A percentile compares a stretch with the other conserved stretches of the same genome.
Conservation (phyloP, 306 rosid genomes). For the Dryas octopetala region DNA sequence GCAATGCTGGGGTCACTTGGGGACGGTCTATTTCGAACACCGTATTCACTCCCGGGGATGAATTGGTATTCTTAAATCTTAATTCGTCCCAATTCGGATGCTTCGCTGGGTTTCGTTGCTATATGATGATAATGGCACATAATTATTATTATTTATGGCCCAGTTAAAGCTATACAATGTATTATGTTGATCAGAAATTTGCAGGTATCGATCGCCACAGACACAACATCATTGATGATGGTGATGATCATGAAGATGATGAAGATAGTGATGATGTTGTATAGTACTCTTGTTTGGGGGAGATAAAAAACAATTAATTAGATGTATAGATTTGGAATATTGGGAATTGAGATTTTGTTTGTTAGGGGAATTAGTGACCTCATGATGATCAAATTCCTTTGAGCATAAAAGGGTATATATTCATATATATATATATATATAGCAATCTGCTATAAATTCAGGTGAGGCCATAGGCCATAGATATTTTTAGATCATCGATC, state of each 20-base stretch:
- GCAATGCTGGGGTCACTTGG: conserved; percentile 51
- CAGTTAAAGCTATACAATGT: neutral
- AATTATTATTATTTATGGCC: neutral
- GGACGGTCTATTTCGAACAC: conserved; percentile 41
- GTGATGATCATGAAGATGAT: neutral
- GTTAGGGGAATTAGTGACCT: conserved; percentile 41
- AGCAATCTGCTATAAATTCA: conserved; percentile 29
- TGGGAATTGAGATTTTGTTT: conserved; percentile 45
- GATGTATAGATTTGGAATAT: conserved; percentile 36
- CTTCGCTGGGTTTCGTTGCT: neutral
- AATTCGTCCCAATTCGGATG: conserved; percentile 11
- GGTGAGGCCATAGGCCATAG: conserved; percentile 44
- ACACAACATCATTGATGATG: neutral
- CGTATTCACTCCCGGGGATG: conserved; percentile 56
- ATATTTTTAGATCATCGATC: conserved; percentile 23
- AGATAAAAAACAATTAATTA: neutral
- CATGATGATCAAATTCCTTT: conserved; percentile 21
- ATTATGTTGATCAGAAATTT: neutral
- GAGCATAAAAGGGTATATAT: neutral
- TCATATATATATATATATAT: too few relatives aligned
- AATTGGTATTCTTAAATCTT: conserved; percentile 63
- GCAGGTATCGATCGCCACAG: neutral
- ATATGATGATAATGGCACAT: neutral
- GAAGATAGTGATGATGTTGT: neutral
- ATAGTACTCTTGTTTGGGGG: conserved; percentile 7